Evolutionary conservation across 345 rosid species (phyloP).

Genomic region (Rhizophora apiculata): DNA sequence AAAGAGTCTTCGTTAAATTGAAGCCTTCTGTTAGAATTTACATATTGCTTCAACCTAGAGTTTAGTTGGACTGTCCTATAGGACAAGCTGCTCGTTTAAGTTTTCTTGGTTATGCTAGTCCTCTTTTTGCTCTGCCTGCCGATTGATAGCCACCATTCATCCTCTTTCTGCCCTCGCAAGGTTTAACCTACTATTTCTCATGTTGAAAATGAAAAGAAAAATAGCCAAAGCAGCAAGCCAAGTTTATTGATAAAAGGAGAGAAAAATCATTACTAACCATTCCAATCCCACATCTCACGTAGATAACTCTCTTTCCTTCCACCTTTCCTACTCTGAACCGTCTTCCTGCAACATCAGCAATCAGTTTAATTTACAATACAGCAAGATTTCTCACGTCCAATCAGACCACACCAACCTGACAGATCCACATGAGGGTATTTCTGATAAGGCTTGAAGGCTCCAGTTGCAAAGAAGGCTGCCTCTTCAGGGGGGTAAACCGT

Average conservation of each 20-base stretch:
- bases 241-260: neutral
- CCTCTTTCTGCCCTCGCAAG: too few relatives aligned
- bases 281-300: constrained; percentile 60
- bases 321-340: constrained; percentile 41
- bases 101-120: too few relatives aligned
- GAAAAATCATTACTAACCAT: constrained; percentile 24
- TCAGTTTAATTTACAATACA: neutral
- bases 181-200: neutral
- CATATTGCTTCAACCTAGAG: too few relatives aligned
- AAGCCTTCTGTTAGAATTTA: too few relatives aligned
- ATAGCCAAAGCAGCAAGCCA: neutral
- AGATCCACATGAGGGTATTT: constrained; percentile 41
- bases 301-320: constrained; percentile 42
- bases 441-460: constrained; percentile 32
- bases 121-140: too few relatives aligned
- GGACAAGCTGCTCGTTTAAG: too few relatives aligned
- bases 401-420: constrained; percentile 28
- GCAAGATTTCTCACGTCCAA: neutral
- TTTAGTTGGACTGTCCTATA: too few relatives aligned
- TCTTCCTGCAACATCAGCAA: constrained; percentile 32
- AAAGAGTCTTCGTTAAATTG: too few relatives aligned
- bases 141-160: too few relatives aligned
- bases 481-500: constrained; percentile 47
- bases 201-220: neutral
- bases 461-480: constrained; percentile 32